Percentiles rank a stretch among this genome's conserved stretches.
Conservation (phyloP, 2,329 filamentous ascomycete species). For the Nectriaceae sp. region DNA sequence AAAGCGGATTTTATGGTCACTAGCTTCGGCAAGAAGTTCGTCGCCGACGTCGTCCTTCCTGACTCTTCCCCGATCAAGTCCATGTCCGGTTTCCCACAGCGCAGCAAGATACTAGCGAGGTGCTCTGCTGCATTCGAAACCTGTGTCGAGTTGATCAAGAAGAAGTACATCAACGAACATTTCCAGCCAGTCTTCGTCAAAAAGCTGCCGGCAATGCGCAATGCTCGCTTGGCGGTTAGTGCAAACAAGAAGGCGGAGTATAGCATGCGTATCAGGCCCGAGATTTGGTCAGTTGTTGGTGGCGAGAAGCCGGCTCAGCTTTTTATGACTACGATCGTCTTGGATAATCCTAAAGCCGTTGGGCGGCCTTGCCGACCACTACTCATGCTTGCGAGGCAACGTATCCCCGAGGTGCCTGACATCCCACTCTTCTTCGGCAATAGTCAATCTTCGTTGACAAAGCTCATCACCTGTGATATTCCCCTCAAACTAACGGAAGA, state of each 20-base stretch:
- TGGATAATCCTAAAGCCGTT: slow-evolving; percentile 58
- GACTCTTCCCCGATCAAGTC: slow-evolving; percentile 70
- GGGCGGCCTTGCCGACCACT: slow-evolving; percentile 63
- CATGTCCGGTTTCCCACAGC: slow-evolving; percentile 61
- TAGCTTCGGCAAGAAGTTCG: slow-evolving; percentile 57
- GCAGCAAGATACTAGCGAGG: slow-evolving; percentile 77
- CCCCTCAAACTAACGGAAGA: slow-evolving; percentile 46
- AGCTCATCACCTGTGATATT: slow-evolving; percentile 45
- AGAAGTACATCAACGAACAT: slow-evolving; percentile 70
- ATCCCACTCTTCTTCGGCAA: slow-evolving; percentile 75
- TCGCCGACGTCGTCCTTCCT: slow-evolving; percentile 80
- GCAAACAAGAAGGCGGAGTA: slow-evolving; percentile 76
- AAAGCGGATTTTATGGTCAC: slow-evolving; percentile 64
- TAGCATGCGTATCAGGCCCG: slow-evolving; percentile 76
- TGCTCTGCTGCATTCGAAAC: slow-evolving; percentile 86
- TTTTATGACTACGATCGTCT: slow-evolving; percentile 61
- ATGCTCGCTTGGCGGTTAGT: slow-evolving; percentile 80
- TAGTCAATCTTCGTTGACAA: slow-evolving; percentile 59
- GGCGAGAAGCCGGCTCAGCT: slow-evolving; percentile 49
- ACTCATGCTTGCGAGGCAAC: slow-evolving; percentile 68
- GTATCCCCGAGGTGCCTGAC: slow-evolving; percentile 63
- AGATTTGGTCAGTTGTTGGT: slow-evolving; percentile 63
- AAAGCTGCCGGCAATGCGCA: slow-evolving; percentile 77
- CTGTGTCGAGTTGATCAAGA: slow-evolving; percentile 68
- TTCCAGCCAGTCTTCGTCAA: slow-evolving; percentile 74